Conservation (phyloP, 305 asterid species). For the Fraxinus baroniana region DNA sequence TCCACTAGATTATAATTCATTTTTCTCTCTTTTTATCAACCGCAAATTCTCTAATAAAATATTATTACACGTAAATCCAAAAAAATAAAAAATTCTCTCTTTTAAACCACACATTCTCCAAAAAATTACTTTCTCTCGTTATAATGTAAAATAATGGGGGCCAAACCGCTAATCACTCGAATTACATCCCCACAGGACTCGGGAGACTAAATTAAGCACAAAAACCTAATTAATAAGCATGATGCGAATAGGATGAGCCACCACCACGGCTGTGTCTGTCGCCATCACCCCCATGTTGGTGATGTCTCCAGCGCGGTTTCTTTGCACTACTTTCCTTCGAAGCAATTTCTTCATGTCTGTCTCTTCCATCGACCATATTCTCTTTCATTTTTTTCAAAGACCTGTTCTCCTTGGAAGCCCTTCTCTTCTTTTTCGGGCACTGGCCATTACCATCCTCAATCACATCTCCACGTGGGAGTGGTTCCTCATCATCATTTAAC, state of each 20-base stretch:
- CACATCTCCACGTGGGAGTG: constrained; percentile 59
- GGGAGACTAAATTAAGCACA: background rate
- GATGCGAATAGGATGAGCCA: constrained; percentile 5
- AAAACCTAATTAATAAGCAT: background rate
- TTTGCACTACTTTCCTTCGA: constrained; percentile 31
- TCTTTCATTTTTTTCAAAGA: constrained; percentile 37
- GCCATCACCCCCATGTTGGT: constrained; percentile 24
- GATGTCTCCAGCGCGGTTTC: constrained; percentile 34
- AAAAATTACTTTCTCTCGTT: too few relatives aligned
- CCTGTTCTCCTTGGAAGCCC: constrained; percentile 36
- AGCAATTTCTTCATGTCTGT: constrained; percentile 35
- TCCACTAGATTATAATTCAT: too few relatives aligned
- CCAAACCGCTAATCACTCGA: background rate
- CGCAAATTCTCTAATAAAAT: too few relatives aligned
- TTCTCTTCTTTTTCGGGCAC: constrained; percentile 63
- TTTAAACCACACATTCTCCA: too few relatives aligned
- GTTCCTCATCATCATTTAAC: constrained; percentile 57
- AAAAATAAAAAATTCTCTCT: too few relatives aligned
- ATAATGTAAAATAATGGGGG: too few relatives aligned
- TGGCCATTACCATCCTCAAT: constrained; percentile 21
- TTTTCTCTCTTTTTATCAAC: too few relatives aligned
- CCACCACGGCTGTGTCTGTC: constrained; percentile 19
- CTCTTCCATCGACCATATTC: constrained; percentile 21
- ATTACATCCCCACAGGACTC: background rate
- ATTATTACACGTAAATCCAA: too few relatives aligned